A percentile compares a stretch with the other conserved stretches of the same genome.
Evolutionary conservation across 2,329 filamentous ascomycete species (phyloP).

Genomic region (Cladorrhinum sp.): DNA sequence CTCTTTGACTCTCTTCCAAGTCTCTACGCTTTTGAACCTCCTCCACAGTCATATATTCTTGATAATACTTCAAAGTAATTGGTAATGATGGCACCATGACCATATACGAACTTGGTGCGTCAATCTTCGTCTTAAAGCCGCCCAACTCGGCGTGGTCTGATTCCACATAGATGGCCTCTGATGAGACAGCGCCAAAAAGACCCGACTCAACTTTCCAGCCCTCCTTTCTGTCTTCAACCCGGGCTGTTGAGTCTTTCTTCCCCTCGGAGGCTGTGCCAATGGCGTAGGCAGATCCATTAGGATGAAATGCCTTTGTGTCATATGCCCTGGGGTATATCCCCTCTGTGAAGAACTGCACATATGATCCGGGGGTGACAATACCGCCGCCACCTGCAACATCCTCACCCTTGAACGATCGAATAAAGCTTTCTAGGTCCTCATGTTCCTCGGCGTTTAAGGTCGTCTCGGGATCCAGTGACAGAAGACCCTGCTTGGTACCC

Average conservation of each 20-base stretch:
- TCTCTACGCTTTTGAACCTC: not conserved
- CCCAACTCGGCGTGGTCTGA: constrained; percentile 21
- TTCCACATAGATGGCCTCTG: constrained; percentile 55
- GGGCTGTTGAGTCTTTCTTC: not conserved
- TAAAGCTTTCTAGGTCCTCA: constrained; percentile 52
- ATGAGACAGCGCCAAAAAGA: constrained; percentile 63
- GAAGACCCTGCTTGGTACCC: constrained; percentile 74
- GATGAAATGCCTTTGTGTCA: not conserved
- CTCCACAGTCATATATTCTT: not conserved
- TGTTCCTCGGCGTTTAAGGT: constrained; percentile 48
- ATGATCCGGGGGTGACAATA: constrained; percentile 61
- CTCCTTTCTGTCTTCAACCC: not conserved
- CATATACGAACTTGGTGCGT: constrained; percentile 43
- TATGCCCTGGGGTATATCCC: constrained; percentile 6
- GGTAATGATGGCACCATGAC: constrained; percentile 22
- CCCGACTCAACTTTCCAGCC: not conserved
- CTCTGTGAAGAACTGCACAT: constrained; percentile 62
- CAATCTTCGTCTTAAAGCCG: constrained; percentile 41
- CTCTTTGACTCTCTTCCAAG: not conserved
- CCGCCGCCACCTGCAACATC: constrained; percentile 48
- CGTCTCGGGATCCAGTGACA: constrained; percentile 72
- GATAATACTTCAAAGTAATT: not conserved
- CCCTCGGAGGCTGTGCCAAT: not conserved
- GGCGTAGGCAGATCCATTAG: not conserved
- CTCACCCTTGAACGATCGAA: constrained; percentile 44